Evolutionary conservation across 495 filamentous ascomycete species (phyloP), one percentile per base, ranked within the genome.

Genomic region (Podospora tetraspora): DNA sequence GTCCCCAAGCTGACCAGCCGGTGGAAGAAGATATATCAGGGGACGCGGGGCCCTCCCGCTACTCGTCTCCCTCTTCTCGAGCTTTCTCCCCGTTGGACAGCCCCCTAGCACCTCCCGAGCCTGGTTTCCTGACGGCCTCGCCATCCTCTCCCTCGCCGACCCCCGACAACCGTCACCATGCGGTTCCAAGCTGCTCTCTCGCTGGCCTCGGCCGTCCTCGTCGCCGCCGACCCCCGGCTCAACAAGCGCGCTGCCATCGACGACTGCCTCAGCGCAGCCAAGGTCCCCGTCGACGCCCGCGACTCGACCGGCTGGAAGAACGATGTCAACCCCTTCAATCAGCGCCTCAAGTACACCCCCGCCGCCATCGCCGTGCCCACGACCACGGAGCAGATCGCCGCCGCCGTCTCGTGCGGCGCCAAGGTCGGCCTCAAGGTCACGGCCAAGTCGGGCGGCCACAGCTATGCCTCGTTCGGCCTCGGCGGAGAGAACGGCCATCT

Each of bases 401-500:
- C 68, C 12, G 79, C 81, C 22, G 77, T 84, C 19, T 70, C 76
- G n/a, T 83, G 81, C 56, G 81, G 77, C 23, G 71, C 72, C 12
- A 74, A 79, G 73, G 67, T 77, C 23, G 80, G 78, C 5, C 74
- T 81, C 16, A 82, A 83, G 68, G 79, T 81, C 9, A 79, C 70
- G 10, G 67, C 81, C 25, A 84, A 82, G 70, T 77, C 76, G 29
- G 81, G 81, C 59, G 81, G 81, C 3, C 81, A 84, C 71, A 82
- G 79, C 64, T 83, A 84, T 66, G 81, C 77, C 5, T 81, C 79
- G 22, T 77, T 81, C 13, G 81, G 81, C 34, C 72, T 84, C 6
- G 81, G 81, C 12, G 81, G 81, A 2, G 80, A 84, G 72, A 75
- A 84, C 23, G 81, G 81, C 11, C 80, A 82, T 71, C 75, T 84